phyloP scores from a whole-genome alignment of 495 filamentous ascomycete species.

The Neurospora sp. region DNA sequence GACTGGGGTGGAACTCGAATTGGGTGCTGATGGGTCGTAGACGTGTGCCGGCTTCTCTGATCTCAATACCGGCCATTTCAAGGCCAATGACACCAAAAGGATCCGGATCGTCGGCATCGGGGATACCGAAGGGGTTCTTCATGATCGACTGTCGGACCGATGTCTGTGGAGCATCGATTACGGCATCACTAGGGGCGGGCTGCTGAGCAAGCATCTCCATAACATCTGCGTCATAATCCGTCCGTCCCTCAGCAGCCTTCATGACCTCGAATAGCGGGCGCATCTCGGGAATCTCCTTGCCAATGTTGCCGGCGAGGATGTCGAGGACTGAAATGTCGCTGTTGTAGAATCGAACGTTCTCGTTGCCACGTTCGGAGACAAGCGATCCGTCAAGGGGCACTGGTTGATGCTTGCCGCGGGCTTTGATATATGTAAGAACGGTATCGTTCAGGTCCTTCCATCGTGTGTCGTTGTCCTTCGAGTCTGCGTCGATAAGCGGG shows the following conservation, averaged over 20 bases:
- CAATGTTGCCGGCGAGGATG: constrained; percentile 70
- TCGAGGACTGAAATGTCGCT: constrained; percentile 64
- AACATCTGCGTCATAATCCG: constrained; percentile 52
- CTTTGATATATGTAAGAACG: constrained; percentile 83
- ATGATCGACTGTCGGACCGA: constrained; percentile 14
- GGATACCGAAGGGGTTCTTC: constrained; percentile 57
- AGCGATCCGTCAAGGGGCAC: constrained; percentile 78
- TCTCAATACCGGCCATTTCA: constrained; percentile 73
- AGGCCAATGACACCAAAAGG: constrained; percentile 81
- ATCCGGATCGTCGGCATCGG: constrained; percentile 68
- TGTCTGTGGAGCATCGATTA: constrained; percentile 41
- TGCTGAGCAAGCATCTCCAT: constrained; percentile 39
- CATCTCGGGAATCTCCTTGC: constrained; percentile 54
- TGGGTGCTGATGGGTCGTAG: constrained; percentile 57
- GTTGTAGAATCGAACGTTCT: constrained; percentile 82
- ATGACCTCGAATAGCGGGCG: constrained; percentile 64
- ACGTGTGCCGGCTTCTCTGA: constrained; percentile 72
- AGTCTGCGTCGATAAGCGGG: constrained; percentile 63
- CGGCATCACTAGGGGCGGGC: constrained; percentile 64
- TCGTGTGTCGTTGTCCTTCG: constrained; percentile 64
- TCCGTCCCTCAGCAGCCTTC: constrained; percentile 75
- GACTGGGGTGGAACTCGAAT: constrained; percentile 71
- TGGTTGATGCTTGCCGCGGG: constrained; percentile 71
- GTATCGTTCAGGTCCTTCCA: constrained; percentile 49
- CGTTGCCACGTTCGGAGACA: constrained; percentile 73